Evolutionary conservation across 768 basidiomycete genomes (phyloP), one percentile per base, ranked within the genome.

Genomic region (Pleurotus sapidus): DNA sequence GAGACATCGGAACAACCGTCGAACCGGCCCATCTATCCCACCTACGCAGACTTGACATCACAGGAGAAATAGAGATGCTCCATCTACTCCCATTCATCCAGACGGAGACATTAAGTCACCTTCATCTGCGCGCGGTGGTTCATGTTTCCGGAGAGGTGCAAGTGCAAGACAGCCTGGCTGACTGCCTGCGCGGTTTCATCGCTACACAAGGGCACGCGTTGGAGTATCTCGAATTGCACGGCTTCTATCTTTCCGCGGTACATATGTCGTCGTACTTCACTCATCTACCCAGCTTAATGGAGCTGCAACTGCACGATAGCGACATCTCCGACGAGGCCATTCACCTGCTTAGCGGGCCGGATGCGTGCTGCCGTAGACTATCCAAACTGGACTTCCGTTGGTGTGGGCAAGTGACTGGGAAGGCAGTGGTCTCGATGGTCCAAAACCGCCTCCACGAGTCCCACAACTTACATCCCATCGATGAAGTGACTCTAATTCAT

Each of bases 231-330:
- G 66, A 66, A 50, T 60, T 70, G 18, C 64, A 64, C 51, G 66
- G 66, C 54, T 60, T 69, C 24, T 63, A 68, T 49, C 61, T 70
- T 14, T 63, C 67, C 17, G 46, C 60, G n/a, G n/a, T 50, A 12
- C 61, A 65, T 37, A 66, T 70, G 39, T 49, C 55, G n/a, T 56
- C 56, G 15, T 68, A 61, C 51, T 59, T 70, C 23, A 49, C 65
- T 61, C 27, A 68, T 18, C 67, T 84, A 15, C 73, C 76, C 9
- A 58, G 60, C 15, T 64, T 87, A 43, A 71, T 75, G 60, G 77
- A 79, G 54, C 70, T 87, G 15, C 76, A 77, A 54, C 69, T 86
- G 39, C 84, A 85, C 63, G 82, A 84, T 61, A 81, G 80, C 57
- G 83, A 84, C 46, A 79, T 88, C 57, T 67, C 79, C 27, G 80